Evolutionary conservation across 768 basidiomycete genomes (phyloP).

Genomic region (Lentinula sp.): DNA sequence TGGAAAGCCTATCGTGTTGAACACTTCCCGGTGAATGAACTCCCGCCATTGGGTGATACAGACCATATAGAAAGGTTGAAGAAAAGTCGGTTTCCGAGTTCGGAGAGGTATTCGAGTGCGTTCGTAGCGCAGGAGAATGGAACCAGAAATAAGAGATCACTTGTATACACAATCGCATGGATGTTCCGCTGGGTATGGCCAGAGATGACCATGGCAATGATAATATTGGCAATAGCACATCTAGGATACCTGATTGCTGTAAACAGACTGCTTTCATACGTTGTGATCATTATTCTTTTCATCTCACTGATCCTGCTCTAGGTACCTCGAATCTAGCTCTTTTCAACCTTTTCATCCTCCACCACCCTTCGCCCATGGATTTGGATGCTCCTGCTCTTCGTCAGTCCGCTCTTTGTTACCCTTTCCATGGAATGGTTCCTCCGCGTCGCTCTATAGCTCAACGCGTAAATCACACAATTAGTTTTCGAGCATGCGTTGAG

Average conservation of each 20-base stretch:
- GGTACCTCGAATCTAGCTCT: slow-evolving; percentile 56
- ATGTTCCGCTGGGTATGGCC: not conserved
- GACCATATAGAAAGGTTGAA: not conserved
- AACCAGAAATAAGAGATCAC: not conserved
- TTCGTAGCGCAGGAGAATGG: too few species aligned
- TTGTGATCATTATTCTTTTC: not conserved
- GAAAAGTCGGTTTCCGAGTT: not conserved
- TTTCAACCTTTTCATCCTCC: slow-evolving; percentile 15
- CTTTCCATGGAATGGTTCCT: slow-evolving; percentile 49
- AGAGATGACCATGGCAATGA: not conserved
- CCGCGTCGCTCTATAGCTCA: slow-evolving; percentile 24
- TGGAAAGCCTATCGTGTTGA: not conserved
- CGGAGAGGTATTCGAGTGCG: not conserved
- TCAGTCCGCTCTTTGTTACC: slow-evolving; percentile 37
- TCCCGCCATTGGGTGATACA: not conserved
- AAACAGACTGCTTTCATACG: slow-evolving; percentile 5
- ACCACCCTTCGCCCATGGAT: slow-evolving; percentile 58
- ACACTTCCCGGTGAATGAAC: not conserved
- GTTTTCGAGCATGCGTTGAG: slow-evolving; percentile 30
- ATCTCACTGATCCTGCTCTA: too few species aligned
- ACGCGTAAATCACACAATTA: slow-evolving; percentile 16
- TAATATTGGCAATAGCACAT: not conserved
- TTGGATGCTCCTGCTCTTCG: slow-evolving; percentile 50
- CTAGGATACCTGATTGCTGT: not conserved
- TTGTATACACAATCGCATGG: not conserved